phyloP scores from a whole-genome alignment of 2,329 filamentous ascomycete species.

The Sporothrix variecibatus region DNA sequence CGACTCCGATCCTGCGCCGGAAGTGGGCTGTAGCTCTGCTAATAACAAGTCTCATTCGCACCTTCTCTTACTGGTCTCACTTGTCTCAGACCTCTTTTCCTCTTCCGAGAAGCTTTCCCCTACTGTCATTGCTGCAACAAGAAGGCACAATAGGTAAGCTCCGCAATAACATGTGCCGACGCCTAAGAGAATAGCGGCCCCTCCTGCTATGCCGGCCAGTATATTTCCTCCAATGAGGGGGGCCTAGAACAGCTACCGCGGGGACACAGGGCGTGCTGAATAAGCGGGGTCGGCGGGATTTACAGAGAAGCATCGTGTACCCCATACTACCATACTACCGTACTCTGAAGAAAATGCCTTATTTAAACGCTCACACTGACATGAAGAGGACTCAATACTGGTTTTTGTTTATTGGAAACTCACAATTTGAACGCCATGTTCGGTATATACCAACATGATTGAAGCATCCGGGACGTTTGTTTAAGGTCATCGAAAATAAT shows the following conservation, averaged over 20 bases:
- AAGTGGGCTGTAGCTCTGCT: constrained; percentile 4
- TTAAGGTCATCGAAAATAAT: background rate
- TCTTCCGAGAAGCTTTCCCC: background rate
- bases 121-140: background rate
- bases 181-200: background rate
- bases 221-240: constrained; percentile 17
- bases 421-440: background rate
- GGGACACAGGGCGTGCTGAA: background rate
- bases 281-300: background rate
- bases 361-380: background rate
- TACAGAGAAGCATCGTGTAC: background rate
- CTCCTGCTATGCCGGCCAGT: background rate
- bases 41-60: background rate
- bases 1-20: constrained; percentile 2
- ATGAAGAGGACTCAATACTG: background rate
- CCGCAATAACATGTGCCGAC: constrained; percentile 19
- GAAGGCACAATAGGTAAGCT: background rate
- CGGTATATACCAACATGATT: background rate
- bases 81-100: constrained; percentile 1
- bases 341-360: background rate
- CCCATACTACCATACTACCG: too few relatives aligned
- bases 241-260: background rate
- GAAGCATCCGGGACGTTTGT: background rate
- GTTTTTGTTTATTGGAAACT: background rate
- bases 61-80: background rate